phyloP scores from a whole-genome alignment of 345 rosid species.

The Chamaenerion angustifolium region DNA sequence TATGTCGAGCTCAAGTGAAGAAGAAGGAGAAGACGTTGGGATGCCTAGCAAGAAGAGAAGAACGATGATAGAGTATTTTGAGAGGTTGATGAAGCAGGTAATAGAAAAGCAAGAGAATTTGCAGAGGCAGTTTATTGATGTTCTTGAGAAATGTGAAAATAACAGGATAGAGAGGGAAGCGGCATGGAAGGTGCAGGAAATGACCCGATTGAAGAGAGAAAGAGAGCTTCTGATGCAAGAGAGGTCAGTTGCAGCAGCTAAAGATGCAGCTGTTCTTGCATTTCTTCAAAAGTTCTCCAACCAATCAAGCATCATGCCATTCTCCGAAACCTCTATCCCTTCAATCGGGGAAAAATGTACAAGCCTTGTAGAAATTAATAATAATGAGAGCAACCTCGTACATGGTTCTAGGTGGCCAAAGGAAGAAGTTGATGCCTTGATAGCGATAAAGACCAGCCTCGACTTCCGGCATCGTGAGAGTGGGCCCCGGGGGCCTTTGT shows the following conservation, averaged over 20 bases:
- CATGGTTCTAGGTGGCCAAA: constrained; percentile 49
- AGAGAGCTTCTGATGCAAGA: constrained; percentile 61
- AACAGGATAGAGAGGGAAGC: constrained; percentile 62
- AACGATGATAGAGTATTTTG: constrained; percentile 55
- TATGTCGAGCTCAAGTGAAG: constrained; percentile 40
- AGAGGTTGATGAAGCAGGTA: constrained; percentile 49
- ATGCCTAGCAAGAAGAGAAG: constrained; percentile 22
- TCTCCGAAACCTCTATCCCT: constrained; percentile 3
- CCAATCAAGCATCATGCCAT: constrained; percentile 7
- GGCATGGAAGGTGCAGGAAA: constrained; percentile 71
- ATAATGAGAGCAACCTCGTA: constrained; percentile 2
- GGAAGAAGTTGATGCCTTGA: constrained; percentile 44
- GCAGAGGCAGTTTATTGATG: constrained; percentile 65
- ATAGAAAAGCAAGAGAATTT: constrained; percentile 56
- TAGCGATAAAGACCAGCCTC: constrained; percentile 27
- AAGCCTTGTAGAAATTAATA: not conserved
- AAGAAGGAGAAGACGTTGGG: constrained; percentile 22
- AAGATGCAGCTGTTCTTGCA: constrained; percentile 63
- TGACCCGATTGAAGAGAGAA: constrained; percentile 46
- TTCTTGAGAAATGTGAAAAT: constrained; percentile 54
- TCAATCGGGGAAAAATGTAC: not conserved
- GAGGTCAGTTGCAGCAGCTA: constrained; percentile 52
- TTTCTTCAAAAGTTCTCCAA: constrained; percentile 59
- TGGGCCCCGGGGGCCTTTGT: constrained; percentile 51
- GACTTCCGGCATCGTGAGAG: constrained; percentile 38